These are phyloP conservation scores for Amanita phalloides DNA, from an alignment of 768 basidiomycete species.

Conservation along the genomic window DNA sequence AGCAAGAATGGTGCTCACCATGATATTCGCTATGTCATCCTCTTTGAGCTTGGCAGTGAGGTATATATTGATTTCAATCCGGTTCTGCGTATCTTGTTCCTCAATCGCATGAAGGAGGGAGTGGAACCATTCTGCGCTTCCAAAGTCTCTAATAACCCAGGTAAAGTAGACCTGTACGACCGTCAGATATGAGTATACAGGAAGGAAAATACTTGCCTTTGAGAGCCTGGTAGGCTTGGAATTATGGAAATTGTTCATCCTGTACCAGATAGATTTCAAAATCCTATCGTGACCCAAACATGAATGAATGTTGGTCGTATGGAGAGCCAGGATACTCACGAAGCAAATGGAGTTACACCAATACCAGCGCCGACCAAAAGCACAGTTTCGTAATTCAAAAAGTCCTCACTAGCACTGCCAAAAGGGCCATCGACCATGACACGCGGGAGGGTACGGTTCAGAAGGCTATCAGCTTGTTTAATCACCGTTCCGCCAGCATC, in stretches of 20 bases:
- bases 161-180: conserved; percentile 64
- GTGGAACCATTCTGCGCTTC: conserved; percentile 89
- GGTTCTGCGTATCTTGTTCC: conserved; percentile 76
- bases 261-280: conserved; percentile 90
- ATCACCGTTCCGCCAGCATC: conserved; percentile 51
- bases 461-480: conserved; percentile 41
- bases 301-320: not conserved
- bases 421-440: conserved; percentile 97
- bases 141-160: conserved; percentile 93
- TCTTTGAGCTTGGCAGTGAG: conserved; percentile 86
- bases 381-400: conserved; percentile 81
- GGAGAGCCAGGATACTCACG: conserved; percentile 38
- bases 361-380: conserved; percentile 91
- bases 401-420: conserved; percentile 87
- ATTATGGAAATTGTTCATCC: conserved; percentile 79
- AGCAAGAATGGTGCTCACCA: conserved; percentile 23
- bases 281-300: conserved; percentile 34
- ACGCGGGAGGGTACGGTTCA: conserved; percentile 73
- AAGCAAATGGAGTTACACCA: conserved; percentile 93
- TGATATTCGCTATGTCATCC: conserved; percentile 90
- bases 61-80: conserved; percentile 92
- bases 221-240: conserved; percentile 73
- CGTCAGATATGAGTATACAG: not conserved
- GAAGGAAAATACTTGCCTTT: conserved; percentile 38
- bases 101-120: conserved; percentile 88